Evolutionary conservation across 306 rosid species (phyloP).

Genomic region (Luffa acutangula): DNA sequence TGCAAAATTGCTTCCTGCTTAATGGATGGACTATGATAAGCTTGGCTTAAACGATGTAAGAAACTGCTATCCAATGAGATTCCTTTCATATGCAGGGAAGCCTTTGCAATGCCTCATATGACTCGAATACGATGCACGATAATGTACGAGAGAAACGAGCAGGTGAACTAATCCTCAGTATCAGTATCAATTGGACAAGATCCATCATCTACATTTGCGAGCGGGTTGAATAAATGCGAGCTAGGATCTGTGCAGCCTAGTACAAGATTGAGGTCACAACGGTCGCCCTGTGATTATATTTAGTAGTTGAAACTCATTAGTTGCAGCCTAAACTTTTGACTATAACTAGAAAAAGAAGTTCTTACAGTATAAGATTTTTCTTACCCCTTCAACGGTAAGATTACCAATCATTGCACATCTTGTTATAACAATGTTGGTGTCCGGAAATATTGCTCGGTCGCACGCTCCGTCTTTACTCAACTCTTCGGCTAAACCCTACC

Average conservation of each 20-base stretch:
- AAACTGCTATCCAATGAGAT: neutral
- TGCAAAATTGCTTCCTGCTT: neutral
- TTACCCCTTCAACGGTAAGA: constrained; percentile 73
- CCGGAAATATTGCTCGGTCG: constrained; percentile 79
- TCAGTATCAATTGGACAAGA: constrained; percentile 50
- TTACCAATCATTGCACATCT: constrained; percentile 76
- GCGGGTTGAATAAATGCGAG: constrained; percentile 48
- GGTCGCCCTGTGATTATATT: constrained; percentile 57
- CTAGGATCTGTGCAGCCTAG: constrained; percentile 78
- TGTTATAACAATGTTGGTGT: constrained; percentile 28
- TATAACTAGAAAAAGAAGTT: neutral
- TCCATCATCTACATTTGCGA: constrained; percentile 90
- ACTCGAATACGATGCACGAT: neutral
- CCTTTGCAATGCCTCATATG: neutral
- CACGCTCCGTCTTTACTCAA: constrained; percentile 85
- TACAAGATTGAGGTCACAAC: constrained; percentile 60
- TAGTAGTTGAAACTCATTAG: neutral
- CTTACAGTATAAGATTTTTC: constrained; percentile 4
- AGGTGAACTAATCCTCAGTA: constrained; percentile 23
- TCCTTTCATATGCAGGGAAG: neutral
- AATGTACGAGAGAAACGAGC: neutral
- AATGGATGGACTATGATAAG: neutral
- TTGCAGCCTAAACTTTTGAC: neutral
- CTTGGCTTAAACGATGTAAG: neutral
- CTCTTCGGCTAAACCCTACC: constrained; percentile 70